Evolutionary conservation across 2,329 filamentous ascomycete genomes (phyloP), one percentile per base, ranked within the genome.

Genomic region (Tympanopsis confertula): DNA sequence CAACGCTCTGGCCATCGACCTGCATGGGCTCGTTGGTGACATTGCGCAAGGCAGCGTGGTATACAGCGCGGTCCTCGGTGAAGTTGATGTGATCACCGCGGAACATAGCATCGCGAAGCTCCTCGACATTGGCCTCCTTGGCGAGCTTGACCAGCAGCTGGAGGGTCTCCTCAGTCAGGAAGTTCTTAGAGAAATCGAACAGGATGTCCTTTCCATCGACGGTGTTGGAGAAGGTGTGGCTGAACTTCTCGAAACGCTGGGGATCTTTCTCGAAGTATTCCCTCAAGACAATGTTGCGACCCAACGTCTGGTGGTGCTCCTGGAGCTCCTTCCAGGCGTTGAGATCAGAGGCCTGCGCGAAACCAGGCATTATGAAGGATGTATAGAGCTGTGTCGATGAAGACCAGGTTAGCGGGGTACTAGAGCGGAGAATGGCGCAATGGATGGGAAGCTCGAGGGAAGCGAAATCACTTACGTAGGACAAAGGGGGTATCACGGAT

Each of bases 151-250:
- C 71, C 38, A 98, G 75, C 36, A 94, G 73, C 47, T 82, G 71
- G 37, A 96, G 69, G 4, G 89, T 96, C 65, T 96, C 88, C 50
- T 94, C 85, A 44, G 83, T 91, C 52, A 96, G 62, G 63, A 98
- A 88, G 76, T 98, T 98, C 78, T 98, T 98, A 69, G 83, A 91
- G 68, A 94, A 98, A 65, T 98, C 91, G 63, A 96, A 98, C 45
- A 98, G 76, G 53, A 93, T 91, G 47, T 95, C 86, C 49, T 78
- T 80, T 53, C 72, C 73, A 54, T 93, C 85, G 48, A 83, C 80
- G 38, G 74, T 61, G 62, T 86, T 88, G 20, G 7, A 10, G 30
- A 33, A 33, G 30, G 74, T 68, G 63, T 80, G 84, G 57, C 79
- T 84, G 69, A 94, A 88, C 65, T 91, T 94, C 54, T 81, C 65